A percentile compares a stretch with the other conserved stretches of the same genome.
phyloP scores from a whole-genome alignment of 768 basidiomycete species.

The Leccinum longicurvipes region DNA sequence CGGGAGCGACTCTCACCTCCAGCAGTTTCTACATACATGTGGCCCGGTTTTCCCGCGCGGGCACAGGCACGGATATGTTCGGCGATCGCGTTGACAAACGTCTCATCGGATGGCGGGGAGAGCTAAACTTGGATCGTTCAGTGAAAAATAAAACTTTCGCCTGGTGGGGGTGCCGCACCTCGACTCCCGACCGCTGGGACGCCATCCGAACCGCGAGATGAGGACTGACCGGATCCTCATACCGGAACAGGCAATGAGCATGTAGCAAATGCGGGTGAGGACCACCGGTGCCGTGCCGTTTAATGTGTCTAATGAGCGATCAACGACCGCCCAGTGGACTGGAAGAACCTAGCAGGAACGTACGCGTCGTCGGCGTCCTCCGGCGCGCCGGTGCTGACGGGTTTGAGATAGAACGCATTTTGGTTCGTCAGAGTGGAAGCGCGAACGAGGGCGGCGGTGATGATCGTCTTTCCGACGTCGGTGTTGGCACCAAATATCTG shows the following conservation, averaged over 20 bases:
- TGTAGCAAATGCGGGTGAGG: slow-evolving; percentile 40
- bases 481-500: slow-evolving; percentile 97
- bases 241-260: slow-evolving; percentile 76
- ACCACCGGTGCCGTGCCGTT: slow-evolving; percentile 42
- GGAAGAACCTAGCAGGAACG: slow-evolving; percentile 18
- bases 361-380: slow-evolving; percentile 85
- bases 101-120: slow-evolving; percentile 55
- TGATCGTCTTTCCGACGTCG: slow-evolving; percentile 91
- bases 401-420: slow-evolving; percentile 74
- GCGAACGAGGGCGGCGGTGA: slow-evolving; percentile 80
- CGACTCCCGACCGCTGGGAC: slow-evolving; percentile 25
- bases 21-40: slow-evolving; percentile 90
- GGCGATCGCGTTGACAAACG: slow-evolving; percentile 62
- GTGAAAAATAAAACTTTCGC: slow-evolving; percentile 1
- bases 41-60: slow-evolving; percentile 30
- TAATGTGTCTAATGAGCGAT: slow-evolving; percentile 55
- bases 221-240: slow-evolving; percentile 88
- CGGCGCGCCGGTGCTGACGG: slow-evolving; percentile 83
- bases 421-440: slow-evolving; percentile 60
- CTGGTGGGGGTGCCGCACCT: slow-evolving; percentile 23
- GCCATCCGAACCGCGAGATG: slow-evolving; percentile 76
- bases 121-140: slow-evolving; percentile 17
- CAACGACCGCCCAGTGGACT: neutral
- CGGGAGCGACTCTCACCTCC: slow-evolving; percentile 66
- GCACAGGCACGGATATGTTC: slow-evolving; percentile 59